phyloP scores from a whole-genome alignment of 805 yeast species.

The Candida insectorum region DNA sequence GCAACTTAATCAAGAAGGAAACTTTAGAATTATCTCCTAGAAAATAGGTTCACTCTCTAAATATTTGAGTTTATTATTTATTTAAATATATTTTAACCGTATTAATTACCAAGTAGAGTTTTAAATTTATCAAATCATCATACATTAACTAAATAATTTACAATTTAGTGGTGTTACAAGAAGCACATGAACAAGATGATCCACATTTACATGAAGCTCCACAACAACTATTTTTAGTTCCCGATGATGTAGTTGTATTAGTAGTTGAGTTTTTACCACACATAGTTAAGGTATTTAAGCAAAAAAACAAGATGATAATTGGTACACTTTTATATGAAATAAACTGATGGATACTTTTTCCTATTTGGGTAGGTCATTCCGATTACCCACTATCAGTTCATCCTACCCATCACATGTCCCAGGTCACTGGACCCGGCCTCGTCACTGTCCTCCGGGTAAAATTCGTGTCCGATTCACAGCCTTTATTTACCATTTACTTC shows the following conservation, averaged over 20 bases:
- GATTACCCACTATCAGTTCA: not conserved
- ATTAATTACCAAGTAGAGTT: too few relatives aligned
- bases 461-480: too few relatives aligned
- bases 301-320: slow-evolving; percentile 1
- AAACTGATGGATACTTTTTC: slow-evolving; percentile 8
- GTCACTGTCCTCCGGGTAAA: too few relatives aligned
- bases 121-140: not conserved
- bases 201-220: slow-evolving; percentile 42
- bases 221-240: slow-evolving; percentile 23
- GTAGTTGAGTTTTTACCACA: slow-evolving; percentile 17
- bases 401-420: too few relatives aligned
- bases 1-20: slow-evolving; percentile 63
- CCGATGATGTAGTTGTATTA: slow-evolving; percentile 8
- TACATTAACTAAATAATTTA: slow-evolving; percentile 10
- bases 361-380: slow-evolving; percentile 5
- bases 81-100: too few relatives aligned
- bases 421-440: too few relatives aligned
- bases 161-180: slow-evolving; percentile 43
- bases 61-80: not conserved
- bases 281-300: slow-evolving; percentile 12
- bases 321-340: slow-evolving; percentile 4
- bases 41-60: slow-evolving; percentile 19
- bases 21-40: slow-evolving; percentile 49
- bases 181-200: slow-evolving; percentile 34
- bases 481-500: too few relatives aligned